Conservation (phyloP, 495 filamentous ascomycete genomes). For the Corynascus novoguineensis region DNA sequence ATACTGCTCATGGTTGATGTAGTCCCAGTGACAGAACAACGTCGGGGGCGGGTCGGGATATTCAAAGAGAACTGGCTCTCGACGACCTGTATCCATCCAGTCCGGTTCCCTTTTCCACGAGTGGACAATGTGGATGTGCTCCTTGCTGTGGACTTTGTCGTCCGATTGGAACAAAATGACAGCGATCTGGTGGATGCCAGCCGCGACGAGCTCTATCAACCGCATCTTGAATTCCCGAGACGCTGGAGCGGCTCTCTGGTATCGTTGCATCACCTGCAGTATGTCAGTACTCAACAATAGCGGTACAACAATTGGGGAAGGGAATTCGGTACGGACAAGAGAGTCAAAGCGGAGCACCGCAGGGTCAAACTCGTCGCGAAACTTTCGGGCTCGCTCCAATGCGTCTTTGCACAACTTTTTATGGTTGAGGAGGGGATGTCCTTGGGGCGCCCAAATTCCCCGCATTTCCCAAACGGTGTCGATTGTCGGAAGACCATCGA, state of each 20-base stretch:
- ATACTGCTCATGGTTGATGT: constrained; percentile 7
- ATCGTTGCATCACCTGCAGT: constrained; percentile 1
- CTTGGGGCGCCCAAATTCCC: not conserved
- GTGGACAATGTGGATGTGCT: not conserved
- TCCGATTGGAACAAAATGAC: constrained; percentile 2
- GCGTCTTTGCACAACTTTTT: constrained; percentile 1
- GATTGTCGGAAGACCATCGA: constrained; percentile 5
- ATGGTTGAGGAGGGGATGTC: constrained; percentile 2
- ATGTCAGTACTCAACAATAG: not conserved
- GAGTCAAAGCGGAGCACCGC: not conserved
- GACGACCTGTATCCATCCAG: not conserved
- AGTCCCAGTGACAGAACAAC: constrained; percentile 1
- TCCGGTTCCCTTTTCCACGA: not conserved
- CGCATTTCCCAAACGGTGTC: not conserved
- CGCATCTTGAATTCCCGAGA: constrained; percentile 11
- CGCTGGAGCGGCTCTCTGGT: not conserved
- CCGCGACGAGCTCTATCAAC: constrained; percentile 4
- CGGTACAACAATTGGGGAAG: not conserved
- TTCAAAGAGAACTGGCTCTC: not conserved
- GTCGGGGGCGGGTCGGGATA: not conserved
- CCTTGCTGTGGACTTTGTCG: constrained; percentile 8
- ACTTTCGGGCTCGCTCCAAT: not conserved
- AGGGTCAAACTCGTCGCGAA: constrained; percentile 1
- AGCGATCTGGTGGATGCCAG: constrained; percentile 3
- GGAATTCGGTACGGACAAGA: not conserved